Conservation (phyloP, 495 filamentous ascomycete genomes). For the Tirmania nivea region DNA sequence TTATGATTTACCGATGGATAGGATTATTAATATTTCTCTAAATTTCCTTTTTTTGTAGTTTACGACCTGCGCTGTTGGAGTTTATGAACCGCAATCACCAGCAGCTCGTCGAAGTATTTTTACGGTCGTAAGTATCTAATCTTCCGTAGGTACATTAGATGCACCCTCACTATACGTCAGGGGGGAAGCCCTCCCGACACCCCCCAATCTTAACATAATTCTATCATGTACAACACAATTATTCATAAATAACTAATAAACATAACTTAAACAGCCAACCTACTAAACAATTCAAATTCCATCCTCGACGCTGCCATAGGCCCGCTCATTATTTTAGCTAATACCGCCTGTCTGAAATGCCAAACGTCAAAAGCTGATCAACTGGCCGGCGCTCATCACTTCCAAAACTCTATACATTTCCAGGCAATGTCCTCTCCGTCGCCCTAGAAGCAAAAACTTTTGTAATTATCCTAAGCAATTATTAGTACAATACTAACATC, state of each 20-base stretch:
- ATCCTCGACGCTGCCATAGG: conserved; percentile 13
- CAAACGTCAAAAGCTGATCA: conserved; percentile 18
- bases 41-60: too few species aligned
- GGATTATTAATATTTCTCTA: too few species aligned
- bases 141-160: neutral
- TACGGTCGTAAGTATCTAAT: neutral
- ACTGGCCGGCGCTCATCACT: conserved; percentile 11
- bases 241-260: too few species aligned
- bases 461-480: conserved; percentile 15
- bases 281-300: conserved; percentile 1
- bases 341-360: conserved; percentile 20
- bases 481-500: neutral
- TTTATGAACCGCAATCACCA: too few species aligned
- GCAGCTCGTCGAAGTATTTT: too few species aligned
- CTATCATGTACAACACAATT: too few species aligned
- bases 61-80: too few species aligned
- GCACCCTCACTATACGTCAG: too few species aligned
- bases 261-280: too few species aligned
- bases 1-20: neutral
- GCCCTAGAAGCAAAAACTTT: conserved; percentile 12
- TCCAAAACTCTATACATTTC: neutral
- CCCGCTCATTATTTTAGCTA: conserved; percentile 16
- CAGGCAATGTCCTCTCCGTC: conserved; percentile 13
- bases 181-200: too few species aligned
- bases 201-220: too few species aligned